Evolutionary conservation across 1,284 basidiomycete genomes (phyloP).

Genomic region (Hymenochaete sp.): DNA sequence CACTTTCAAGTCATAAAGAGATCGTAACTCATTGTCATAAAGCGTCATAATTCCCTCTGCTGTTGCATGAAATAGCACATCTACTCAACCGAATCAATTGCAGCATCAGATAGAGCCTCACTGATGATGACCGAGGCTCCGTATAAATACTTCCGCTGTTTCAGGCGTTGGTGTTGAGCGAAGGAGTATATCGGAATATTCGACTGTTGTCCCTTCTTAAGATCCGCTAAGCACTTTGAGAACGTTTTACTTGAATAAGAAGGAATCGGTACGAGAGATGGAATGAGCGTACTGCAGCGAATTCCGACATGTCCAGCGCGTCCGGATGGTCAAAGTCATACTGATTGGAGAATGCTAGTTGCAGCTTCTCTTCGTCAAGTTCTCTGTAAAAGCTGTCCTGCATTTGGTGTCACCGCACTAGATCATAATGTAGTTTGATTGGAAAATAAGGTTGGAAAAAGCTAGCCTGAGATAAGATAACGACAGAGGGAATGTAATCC

Average conservation of each 20-base stretch:
- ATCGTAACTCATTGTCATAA: constrained; percentile 69
- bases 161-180: constrained; percentile 77
- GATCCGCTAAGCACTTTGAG: constrained; percentile 67
- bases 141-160: constrained; percentile 87
- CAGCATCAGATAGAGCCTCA: constrained; percentile 27
- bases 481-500: constrained; percentile 79
- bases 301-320: constrained; percentile 85
- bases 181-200: constrained; percentile 96
- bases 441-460: constrained; percentile 13
- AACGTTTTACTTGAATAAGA: constrained; percentile 6
- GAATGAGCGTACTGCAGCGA: constrained; percentile 54
- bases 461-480: constrained; percentile 75
- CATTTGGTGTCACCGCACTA: not conserved
- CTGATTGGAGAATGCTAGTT: constrained; percentile 74
- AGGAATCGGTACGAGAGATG: not conserved
- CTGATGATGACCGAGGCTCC: constrained; percentile 93
- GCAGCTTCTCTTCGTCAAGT: constrained; percentile 71
- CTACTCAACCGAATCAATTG: constrained; percentile 6
- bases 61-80: constrained; percentile 23
- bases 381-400: constrained; percentile 92
- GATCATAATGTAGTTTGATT: not conserved
- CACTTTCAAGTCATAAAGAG: constrained; percentile 89
- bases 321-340: constrained; percentile 93
- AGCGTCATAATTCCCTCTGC: constrained; percentile 92
- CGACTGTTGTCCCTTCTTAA: constrained; percentile 75